Evolutionary conservation across 257 asterid species (phyloP).

Genomic region (Nicotiana knightiana): DNA sequence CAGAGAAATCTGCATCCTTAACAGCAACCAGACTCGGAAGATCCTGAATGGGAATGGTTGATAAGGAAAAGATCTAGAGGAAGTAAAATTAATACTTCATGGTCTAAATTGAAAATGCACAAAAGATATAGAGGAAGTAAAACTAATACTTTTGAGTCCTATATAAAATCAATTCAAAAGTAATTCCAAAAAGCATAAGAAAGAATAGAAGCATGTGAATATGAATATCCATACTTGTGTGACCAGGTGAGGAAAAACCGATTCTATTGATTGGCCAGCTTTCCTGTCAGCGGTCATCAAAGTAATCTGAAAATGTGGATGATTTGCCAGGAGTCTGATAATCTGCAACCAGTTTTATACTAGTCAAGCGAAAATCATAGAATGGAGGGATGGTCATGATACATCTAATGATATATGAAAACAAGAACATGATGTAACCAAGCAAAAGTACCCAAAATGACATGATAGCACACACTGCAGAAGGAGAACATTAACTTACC

Average conservation of each 20-base stretch:
- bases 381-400: background rate
- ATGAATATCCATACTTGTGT: constrained; percentile 42
- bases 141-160: no score
- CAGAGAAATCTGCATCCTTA: constrained; percentile 78
- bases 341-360: constrained; percentile 40
- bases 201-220: background rate
- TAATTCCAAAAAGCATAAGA: background rate
- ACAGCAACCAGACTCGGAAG: constrained; percentile 84
- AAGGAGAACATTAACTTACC: background rate
- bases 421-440: background rate
- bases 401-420: background rate
- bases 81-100: no score
- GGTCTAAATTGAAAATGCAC: no score
- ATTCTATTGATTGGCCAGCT: constrained; percentile 93
- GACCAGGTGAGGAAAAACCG: constrained; percentile 83
- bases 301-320: constrained; percentile 62
- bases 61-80: background rate
- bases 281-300: constrained; percentile 91
- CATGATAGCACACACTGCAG: background rate
- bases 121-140: no score
- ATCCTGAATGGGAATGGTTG: constrained; percentile 33
- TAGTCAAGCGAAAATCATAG: background rate
- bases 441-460: background rate
- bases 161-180: background rate
- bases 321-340: constrained; percentile 70